Evolutionary conservation across 768 basidiomycete species (phyloP).

Genomic region (Tephrocybe sp.): DNA sequence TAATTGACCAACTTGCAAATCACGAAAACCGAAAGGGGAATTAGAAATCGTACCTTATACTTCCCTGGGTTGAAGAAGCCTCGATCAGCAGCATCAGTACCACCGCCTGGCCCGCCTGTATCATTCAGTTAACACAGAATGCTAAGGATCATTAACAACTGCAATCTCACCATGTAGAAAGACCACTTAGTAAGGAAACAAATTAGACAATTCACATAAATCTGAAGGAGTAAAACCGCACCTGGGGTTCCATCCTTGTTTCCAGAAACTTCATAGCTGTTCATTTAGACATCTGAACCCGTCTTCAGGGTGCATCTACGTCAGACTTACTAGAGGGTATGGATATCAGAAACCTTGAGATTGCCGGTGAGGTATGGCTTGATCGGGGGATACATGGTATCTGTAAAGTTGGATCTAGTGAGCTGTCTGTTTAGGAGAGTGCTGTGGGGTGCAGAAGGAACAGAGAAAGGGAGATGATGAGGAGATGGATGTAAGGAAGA

Average conservation of each 20-base stretch:
- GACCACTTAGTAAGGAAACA: constrained; percentile 45
- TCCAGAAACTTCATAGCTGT: constrained; percentile 79
- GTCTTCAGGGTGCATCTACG: not conserved
- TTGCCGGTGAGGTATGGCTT: constrained; percentile 62
- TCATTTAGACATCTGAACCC: not conserved
- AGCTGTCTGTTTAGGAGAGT: not conserved
- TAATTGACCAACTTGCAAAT: not conserved
- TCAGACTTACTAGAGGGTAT: constrained; percentile 63
- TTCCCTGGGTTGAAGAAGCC: constrained; percentile 81
- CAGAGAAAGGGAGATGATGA: not conserved
- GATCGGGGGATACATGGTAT: constrained; percentile 63
- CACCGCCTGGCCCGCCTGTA: constrained; percentile 80
- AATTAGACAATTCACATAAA: not conserved
- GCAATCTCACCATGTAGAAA: constrained; percentile 65
- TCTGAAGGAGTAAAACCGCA: constrained; percentile 22
- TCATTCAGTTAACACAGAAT: not conserved
- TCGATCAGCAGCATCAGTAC: constrained; percentile 63
- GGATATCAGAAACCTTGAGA: constrained; percentile 71
- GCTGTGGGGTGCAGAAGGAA: not conserved
- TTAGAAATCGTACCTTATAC: constrained; percentile 57
- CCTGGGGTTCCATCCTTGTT: constrained; percentile 77
- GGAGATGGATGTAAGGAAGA: constrained; percentile 2
- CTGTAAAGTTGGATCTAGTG: not conserved
- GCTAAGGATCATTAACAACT: not conserved
- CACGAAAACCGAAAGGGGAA: not conserved